Conservation (phyloP, 2,329 filamentous ascomycete genomes). For the Colletotrichum sidae region DNA sequence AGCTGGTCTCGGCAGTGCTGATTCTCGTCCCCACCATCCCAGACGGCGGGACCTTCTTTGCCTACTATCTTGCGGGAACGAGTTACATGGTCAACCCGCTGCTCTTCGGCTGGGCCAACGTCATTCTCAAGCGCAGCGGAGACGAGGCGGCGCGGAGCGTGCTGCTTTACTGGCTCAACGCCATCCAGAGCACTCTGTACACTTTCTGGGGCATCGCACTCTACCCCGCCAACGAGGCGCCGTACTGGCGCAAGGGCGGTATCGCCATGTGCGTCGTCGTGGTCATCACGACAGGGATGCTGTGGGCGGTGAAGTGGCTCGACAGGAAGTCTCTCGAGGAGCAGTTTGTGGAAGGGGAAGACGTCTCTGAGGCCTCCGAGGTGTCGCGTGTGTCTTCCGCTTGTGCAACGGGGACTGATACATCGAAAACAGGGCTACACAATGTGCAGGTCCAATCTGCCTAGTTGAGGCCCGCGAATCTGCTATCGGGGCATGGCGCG, state of each 20-base stretch:
- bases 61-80: slow-evolving; percentile 51
- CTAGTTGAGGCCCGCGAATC: no score
- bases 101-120: slow-evolving; percentile 45
- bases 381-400: no score
- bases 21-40: slow-evolving; percentile 48
- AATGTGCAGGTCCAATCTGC: no score
- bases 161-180: slow-evolving; percentile 54
- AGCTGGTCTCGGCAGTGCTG: slow-evolving; percentile 47
- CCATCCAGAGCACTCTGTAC: slow-evolving; percentile 52
- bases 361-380: not conserved
- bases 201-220: slow-evolving; percentile 58
- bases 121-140: slow-evolving; percentile 14
- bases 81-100: slow-evolving; percentile 54
- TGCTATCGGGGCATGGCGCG: no score
- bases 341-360: slow-evolving; percentile 12
- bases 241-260: slow-evolving; percentile 51
- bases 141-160: slow-evolving; percentile 55
- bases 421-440: no score
- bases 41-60: slow-evolving; percentile 48
- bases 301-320: slow-evolving; percentile 24
- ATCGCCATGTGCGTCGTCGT: slow-evolving; percentile 40
- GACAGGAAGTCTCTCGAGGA: slow-evolving; percentile 16
- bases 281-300: slow-evolving; percentile 6
- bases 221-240: slow-evolving; percentile 55
- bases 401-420: no score